These are phyloP conservation scores for Amaranthus tricolor DNA, from an alignment of 179 eudicot genomes.

Conservation along the genomic window DNA sequence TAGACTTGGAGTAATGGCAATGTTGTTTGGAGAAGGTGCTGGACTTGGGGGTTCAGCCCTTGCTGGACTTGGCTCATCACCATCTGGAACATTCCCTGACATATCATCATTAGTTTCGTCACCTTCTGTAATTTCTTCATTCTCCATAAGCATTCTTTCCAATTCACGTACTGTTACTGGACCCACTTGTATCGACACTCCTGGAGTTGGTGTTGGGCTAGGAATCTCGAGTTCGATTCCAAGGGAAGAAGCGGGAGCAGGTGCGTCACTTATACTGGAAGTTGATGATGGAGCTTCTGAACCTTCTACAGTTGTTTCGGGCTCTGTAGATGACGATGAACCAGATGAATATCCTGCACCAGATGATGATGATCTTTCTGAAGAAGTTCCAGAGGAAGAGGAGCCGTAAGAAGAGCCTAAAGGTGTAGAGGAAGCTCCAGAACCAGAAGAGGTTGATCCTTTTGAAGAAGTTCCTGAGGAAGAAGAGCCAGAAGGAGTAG, in stretches of 20 bases:
- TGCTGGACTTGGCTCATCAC: slow-evolving; percentile 29
- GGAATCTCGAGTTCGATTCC: neutral
- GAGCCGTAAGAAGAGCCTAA: neutral
- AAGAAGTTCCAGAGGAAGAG: no score
- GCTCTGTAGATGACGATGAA: neutral
- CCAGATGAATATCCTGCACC: neutral
- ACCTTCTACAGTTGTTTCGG: neutral
- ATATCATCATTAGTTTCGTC: slow-evolving; percentile 26
- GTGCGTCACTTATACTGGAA: neutral
- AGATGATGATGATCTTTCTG: neutral
- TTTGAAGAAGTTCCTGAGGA: neutral
- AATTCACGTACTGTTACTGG: slow-evolving; percentile 22
- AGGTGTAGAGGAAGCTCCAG: neutral
- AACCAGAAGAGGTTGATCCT: neutral
- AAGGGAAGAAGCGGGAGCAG: neutral
- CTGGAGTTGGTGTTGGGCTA: slow-evolving; percentile 7
- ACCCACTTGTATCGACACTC: neutral
- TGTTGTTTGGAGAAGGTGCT: slow-evolving; percentile 8
- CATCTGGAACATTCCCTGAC: slow-evolving; percentile 31
- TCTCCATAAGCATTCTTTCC: slow-evolving; percentile 30
- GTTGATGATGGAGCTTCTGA: neutral
- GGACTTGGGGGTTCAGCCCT: slow-evolving; percentile 11
- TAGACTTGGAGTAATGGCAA: neutral
- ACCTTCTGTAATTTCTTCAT: slow-evolving; percentile 14
- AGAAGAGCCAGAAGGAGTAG: slow-evolving; percentile 7